Evolutionary conservation across 208 protist genomes (phyloP).

Genomic region (Trypanosoma platydactyli): DNA sequence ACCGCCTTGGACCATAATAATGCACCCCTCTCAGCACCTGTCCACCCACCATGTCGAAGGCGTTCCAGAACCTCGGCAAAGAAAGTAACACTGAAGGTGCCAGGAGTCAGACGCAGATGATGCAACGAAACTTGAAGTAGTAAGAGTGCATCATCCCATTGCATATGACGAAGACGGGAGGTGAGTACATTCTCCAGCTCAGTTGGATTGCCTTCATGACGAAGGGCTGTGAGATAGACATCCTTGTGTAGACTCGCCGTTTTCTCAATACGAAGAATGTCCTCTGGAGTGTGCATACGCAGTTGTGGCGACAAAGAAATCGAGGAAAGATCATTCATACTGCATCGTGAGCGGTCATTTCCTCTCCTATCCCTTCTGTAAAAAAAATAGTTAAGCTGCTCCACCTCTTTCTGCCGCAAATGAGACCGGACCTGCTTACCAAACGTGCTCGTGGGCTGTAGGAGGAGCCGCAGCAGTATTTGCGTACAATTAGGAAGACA

Average conservation of each 20-base stretch:
- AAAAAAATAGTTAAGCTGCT: constrained; percentile 35
- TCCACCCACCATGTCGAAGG: background rate
- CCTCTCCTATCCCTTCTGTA: background rate
- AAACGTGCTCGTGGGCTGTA: constrained; percentile 33
- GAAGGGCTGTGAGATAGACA: constrained; percentile 17
- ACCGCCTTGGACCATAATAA: constrained; percentile 54
- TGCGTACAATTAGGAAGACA: constrained; percentile 19
- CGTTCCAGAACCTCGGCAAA: constrained; percentile 28
- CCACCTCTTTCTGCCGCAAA: constrained; percentile 34
- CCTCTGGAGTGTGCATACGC: background rate
- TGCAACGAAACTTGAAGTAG: constrained; percentile 12
- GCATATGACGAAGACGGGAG: background rate
- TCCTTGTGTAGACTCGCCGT: constrained; percentile 16
- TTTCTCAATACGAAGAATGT: constrained; percentile 13
- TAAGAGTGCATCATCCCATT: constrained; percentile 11
- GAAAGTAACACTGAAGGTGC: constrained; percentile 22
- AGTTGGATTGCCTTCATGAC: constrained; percentile 13
- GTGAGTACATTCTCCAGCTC: constrained; percentile 11
- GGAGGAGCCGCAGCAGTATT: constrained; percentile 29
- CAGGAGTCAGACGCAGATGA: constrained; percentile 20
- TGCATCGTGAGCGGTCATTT: background rate
- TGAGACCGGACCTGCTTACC: constrained; percentile 41
- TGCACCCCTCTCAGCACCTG: background rate
- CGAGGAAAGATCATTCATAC: background rate
- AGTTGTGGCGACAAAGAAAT: background rate